Evolutionary conservation across 306 rosid species (phyloP).

Genomic region (Adenanthera pavonina): DNA sequence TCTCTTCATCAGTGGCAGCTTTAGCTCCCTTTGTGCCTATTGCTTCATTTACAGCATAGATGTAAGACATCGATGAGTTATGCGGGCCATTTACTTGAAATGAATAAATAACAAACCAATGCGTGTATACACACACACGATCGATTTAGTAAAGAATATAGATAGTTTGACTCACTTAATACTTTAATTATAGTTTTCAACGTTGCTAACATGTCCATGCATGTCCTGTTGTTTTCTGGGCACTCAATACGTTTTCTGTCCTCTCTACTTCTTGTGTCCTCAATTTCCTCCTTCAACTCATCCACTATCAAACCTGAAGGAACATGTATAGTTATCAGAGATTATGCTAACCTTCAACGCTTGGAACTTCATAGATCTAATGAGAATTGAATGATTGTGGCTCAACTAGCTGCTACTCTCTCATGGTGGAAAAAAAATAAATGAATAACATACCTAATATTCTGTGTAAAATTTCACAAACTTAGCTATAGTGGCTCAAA

Average conservation of each 20-base stretch:
- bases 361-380: too few relatives aligned
- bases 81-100: neutral
- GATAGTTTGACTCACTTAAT: slow-evolving; percentile 36
- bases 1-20: slow-evolving; percentile 41
- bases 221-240: slow-evolving; percentile 50
- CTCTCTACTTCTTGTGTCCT: neutral
- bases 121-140: too few relatives aligned
- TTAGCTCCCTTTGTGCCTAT: slow-evolving; percentile 28
- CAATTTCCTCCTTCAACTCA: slow-evolving; percentile 37
- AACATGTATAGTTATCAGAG: neutral
- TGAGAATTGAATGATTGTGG: neutral
- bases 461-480: too few relatives aligned
- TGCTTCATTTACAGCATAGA: slow-evolving; percentile 34
- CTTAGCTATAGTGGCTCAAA: too few relatives aligned
- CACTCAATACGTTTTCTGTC: neutral
- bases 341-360: neutral
- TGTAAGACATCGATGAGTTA: neutral
- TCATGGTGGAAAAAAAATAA: too few relatives aligned
- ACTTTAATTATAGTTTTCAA: slow-evolving; percentile 31
- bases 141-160: neutral
- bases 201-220: slow-evolving; percentile 30
- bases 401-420: too few relatives aligned
- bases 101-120: neutral
- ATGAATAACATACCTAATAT: too few relatives aligned
- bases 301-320: slow-evolving; percentile 48